Evolutionary conservation across 2,329 filamentous ascomycete genomes (phyloP).

Genomic region (Stachybotrys echinatus): DNA sequence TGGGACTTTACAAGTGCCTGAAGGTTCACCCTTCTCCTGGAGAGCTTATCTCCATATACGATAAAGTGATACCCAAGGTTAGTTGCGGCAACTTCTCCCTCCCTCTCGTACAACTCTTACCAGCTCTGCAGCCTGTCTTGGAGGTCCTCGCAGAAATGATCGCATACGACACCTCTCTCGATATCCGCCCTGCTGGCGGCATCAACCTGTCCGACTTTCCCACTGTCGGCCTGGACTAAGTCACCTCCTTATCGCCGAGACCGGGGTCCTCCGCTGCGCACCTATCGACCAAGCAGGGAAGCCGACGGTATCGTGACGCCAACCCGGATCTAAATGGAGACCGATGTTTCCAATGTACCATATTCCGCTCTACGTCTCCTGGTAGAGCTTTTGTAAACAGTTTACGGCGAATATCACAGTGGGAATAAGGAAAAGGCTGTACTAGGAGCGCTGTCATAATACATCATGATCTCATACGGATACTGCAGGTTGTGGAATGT

Average conservation of each 20-base stretch:
- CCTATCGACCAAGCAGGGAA: background rate
- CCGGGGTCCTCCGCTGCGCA: slow-evolving; percentile 11
- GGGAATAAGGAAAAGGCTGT: slow-evolving; percentile 10
- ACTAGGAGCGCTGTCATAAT: slow-evolving; percentile 17
- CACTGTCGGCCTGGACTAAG: slow-evolving; percentile 50
- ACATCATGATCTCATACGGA: slow-evolving; percentile 15
- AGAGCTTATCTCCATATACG: slow-evolving; percentile 94
- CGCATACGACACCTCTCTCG: slow-evolving; percentile 73
- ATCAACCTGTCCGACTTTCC: slow-evolving; percentile 44
- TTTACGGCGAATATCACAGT: slow-evolving; percentile 26
- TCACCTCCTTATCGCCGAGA: background rate
- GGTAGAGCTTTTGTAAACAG: slow-evolving; percentile 38
- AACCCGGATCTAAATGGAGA: slow-evolving; percentile 11
- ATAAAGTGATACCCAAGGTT: slow-evolving; percentile 97
- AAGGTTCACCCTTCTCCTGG: slow-evolving; percentile 96
- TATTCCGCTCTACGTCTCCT: slow-evolving; percentile 31
- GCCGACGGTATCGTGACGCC: background rate
- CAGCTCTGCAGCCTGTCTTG: slow-evolving; percentile 66
- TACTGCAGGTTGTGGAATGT: background rate
- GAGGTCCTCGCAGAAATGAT: slow-evolving; percentile 98
- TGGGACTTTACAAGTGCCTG: slow-evolving; percentile 96
- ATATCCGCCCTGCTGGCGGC: slow-evolving; percentile 42
- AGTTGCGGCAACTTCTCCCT: slow-evolving; percentile 3
- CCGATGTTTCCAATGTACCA: slow-evolving; percentile 32
- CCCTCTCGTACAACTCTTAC: slow-evolving; percentile 10